Conservation (phyloP, 1,284 basidiomycete species). For the Cutaneotrichosporon cavernicola region DNA sequence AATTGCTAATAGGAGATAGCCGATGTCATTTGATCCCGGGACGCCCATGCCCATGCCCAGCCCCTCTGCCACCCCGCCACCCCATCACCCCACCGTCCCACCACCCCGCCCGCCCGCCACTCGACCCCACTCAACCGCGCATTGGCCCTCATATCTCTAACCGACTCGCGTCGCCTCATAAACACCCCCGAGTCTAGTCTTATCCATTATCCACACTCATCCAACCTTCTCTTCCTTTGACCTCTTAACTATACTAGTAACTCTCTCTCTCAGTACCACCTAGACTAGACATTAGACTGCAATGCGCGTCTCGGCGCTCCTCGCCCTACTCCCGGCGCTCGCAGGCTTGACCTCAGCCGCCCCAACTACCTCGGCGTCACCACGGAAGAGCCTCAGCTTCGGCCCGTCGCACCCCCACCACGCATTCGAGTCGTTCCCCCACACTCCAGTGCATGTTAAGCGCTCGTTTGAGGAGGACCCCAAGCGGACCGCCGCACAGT, state of each 20-base stretch:
- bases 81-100: neutral
- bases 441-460: constrained; percentile 28
- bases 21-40: constrained; percentile 6
- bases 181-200: neutral
- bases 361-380: constrained; percentile 12
- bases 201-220: neutral
- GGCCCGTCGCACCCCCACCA: constrained; percentile 72
- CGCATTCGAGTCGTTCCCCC: constrained; percentile 61
- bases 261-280: neutral
- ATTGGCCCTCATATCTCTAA: neutral
- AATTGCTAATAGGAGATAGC: constrained; percentile 1
- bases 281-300: constrained; percentile 10
- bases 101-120: no score
- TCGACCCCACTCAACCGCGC: neutral
- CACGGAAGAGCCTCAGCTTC: constrained; percentile 67
- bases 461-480: constrained; percentile 24
- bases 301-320: constrained; percentile 49
- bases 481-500: constrained; percentile 33
- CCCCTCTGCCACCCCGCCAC: neutral
- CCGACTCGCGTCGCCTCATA: neutral
- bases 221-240: constrained; percentile 6
- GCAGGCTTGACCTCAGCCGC: constrained; percentile 34
- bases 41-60: neutral
- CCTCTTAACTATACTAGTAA: neutral
- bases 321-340: constrained; percentile 49